phyloP scores from a whole-genome alignment of 805 yeast species.

The Naumovozyma baii region DNA sequence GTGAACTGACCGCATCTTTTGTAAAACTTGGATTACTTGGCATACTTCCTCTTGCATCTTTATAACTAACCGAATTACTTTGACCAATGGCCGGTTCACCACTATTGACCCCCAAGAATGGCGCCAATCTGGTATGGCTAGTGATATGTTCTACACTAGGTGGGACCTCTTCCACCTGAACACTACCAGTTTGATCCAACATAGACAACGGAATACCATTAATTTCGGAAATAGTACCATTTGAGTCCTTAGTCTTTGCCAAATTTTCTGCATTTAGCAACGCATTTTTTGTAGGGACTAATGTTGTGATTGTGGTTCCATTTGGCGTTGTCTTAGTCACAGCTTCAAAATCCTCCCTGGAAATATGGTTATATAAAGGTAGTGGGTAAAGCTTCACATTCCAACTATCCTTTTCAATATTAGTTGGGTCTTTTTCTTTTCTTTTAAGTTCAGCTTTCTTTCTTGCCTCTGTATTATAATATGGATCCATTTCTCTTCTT shows the following conservation, averaged over 20 bases:
- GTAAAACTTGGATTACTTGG: too few species aligned
- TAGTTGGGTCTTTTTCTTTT: conserved; percentile 13
- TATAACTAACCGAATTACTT: too few species aligned
- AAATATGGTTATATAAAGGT: conserved; percentile 85
- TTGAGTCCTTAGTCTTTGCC: conserved; percentile 16
- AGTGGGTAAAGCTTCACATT: conserved; percentile 52
- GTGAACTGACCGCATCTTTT: not conserved
- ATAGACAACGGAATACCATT: conserved; percentile 61
- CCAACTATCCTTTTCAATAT: conserved; percentile 8
- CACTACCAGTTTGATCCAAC: conserved; percentile 75
- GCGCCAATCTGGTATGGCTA: too few species aligned
- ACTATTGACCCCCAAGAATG: too few species aligned
- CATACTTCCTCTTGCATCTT: too few species aligned
- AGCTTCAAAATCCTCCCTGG: conserved; percentile 79
- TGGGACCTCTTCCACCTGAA: conserved; percentile 19
- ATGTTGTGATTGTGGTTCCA: conserved; percentile 83
- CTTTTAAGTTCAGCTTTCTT: conserved; percentile 31
- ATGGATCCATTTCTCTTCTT: conserved; percentile 47
- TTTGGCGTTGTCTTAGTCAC: conserved; percentile 81
- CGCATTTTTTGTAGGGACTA: conserved; percentile 79
- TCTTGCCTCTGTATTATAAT: conserved; percentile 23
- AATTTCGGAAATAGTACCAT: conserved; percentile 39
- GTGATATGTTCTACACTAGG: too few species aligned
- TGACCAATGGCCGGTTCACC: too few species aligned
- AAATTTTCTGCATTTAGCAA: conserved; percentile 32